phyloP scores from a whole-genome alignment of 176 grass and related monocot species.

The Cenchrus purpureus region DNA sequence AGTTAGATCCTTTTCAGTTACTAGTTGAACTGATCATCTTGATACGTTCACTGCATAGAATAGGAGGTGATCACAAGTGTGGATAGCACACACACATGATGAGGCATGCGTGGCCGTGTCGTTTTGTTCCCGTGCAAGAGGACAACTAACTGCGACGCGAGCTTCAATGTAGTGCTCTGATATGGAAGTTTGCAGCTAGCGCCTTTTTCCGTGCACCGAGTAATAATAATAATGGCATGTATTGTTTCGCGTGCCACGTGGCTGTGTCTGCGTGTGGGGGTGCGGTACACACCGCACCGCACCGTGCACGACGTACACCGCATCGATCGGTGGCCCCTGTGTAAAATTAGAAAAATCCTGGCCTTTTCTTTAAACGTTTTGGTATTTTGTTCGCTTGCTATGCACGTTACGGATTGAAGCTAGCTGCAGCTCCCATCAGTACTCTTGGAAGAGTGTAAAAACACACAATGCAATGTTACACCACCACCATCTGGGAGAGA shows the following conservation, averaged over 20 bases:
- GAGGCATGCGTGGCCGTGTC: slow-evolving; percentile 19
- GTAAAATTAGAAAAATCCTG: not conserved
- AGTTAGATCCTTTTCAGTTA: not conserved
- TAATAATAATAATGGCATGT: too few species aligned
- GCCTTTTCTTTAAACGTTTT: not conserved
- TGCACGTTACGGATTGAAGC: not conserved
- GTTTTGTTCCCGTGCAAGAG: too few species aligned
- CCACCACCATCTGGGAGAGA: too few species aligned
- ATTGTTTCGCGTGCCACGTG: slow-evolving; percentile 25
- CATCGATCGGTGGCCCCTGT: not conserved
- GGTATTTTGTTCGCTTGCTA: not conserved
- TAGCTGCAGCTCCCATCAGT: too few species aligned
- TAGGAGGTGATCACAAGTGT: not conserved
- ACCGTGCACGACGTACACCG: not conserved
- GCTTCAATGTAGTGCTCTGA: too few species aligned
- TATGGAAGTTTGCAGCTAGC: not conserved
- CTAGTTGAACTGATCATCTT: not conserved
- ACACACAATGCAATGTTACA: too few species aligned
- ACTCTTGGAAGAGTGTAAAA: too few species aligned
- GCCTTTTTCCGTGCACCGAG: not conserved
- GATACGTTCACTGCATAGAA: not conserved
- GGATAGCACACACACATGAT: not conserved
- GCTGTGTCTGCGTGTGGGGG: not conserved
- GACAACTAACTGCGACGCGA: too few species aligned
- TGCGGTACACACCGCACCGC: not conserved